Base-by-base conservation (phyloP, 495 filamentous ascomycete species). In the Daldinia vernicosa region DNA sequence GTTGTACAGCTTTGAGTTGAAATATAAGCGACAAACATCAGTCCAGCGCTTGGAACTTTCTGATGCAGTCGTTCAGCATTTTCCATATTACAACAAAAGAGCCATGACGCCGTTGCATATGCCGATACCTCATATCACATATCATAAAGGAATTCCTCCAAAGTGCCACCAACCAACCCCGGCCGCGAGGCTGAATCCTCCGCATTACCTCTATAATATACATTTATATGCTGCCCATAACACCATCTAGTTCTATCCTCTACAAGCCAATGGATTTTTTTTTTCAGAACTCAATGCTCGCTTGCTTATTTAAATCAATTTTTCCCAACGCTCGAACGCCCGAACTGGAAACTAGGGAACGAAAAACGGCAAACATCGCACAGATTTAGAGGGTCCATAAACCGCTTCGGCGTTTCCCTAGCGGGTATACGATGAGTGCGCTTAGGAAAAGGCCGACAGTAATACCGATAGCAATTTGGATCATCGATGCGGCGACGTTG, bases 391-490 rank as follows among this genome's bases (percentile, higher is more conserved):
- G 96, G 74, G 90, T 93, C 74, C 97, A 97, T 57, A 98, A 80
- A 7, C 94, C 94, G 77, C 92, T 94, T 66, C 94, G 88, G 77
- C 90, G 91, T 83, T 97, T 98, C 11, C 94, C 94, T 67, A 97
- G 83, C 1, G 95, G 94, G 84, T 98, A 98, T 4, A 98, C 89
- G 26, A 97, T 82, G 67, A 97, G 75, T 3, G 93, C 92, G 58
- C 92, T 93, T 54, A 97, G 80, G 75, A 97, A 97, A 33, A 98
- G 79, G 7, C 95, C 95, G 2, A 97, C 93, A 2, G 93, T 95
- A 67, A 97, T 96, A 26, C 92, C 95, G 75, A 97, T 94, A 5
- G 95, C 94, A 14, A 98, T 88, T 75, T 98, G 92, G 52, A 98
- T 89, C 83, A 98, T 95, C 39, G 87, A 90, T 70, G 92, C 94